Base-by-base conservation (phyloP, 148 eudicot species). In the Rhododendron ovatum region DNA sequence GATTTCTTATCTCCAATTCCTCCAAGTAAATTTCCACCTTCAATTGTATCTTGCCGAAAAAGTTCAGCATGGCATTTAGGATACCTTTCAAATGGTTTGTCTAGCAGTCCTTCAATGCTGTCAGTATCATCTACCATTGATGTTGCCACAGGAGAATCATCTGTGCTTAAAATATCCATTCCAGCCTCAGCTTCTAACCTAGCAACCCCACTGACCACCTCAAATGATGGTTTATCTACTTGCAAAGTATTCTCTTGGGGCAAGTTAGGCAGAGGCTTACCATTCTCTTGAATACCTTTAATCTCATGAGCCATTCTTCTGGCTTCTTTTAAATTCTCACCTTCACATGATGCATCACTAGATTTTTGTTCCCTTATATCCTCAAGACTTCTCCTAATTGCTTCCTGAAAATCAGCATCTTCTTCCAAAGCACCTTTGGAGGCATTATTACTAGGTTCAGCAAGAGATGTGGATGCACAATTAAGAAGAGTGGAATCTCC, bases 371-470 rank as follows among this genome's bases (percentile, higher is more conserved):
- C 90, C 77, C 78, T 82, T 81, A 75, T 35, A 90, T 94, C 98
- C 86, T 84, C 90, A 53, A 95, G 92, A 91, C 98, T 97, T 89
- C 92, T 93, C 89, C 89, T 91, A 67, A 95, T 88, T 59, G 99
- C 99, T 89, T 97, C 98, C 88, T 92, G 95, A 47, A 93, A 88
- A 86, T 94, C 94, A 59, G 89, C 91, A 89, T 93, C 98, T 92
- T 95, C 99, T 89, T 93, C 92, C 86, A 88, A 75, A 82, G 87
- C 93, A 79, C 96, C 99, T 91, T 91, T 93, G 39, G 95, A 90
- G 48, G 82, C 86, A 87, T 82, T 33, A 83, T 90, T 86, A 80
- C 14, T 51, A 82, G 75, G 22, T 81, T 86, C 90, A 83, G 82
- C 76, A 45, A 87, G 87, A 89, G 59, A 74, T 80, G 82, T 48